Evolutionary conservation across 2,329 filamentous ascomycete genomes (phyloP).

Genomic region (Trichoderma koningii): DNA sequence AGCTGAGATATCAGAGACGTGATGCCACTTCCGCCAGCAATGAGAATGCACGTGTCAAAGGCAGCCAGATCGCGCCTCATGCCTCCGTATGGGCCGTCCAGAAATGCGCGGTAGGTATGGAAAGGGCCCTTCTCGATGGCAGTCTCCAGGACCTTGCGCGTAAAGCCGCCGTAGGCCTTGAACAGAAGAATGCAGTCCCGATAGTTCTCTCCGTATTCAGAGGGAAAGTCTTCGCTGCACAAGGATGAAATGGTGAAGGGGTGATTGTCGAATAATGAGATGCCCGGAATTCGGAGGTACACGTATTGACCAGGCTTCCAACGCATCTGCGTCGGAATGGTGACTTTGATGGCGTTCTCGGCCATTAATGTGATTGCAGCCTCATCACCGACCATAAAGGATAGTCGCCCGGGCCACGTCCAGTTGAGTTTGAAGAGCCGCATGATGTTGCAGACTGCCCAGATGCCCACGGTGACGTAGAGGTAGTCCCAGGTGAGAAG

Average conservation of each 20-base stretch:
- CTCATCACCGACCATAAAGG: conserved; percentile 88
- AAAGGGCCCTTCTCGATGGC: conserved; percentile 84
- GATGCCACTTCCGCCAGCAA: conserved; percentile 92
- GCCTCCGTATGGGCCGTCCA: conserved; percentile 93
- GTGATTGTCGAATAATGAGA: conserved; percentile 88
- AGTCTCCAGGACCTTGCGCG: conserved; percentile 77
- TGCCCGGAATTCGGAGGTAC: conserved; percentile 90
- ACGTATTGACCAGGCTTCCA: conserved; percentile 96
- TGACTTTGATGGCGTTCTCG: conserved; percentile 94
- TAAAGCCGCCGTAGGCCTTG: conserved; percentile 89
- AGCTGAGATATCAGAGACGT: conserved; percentile 91
- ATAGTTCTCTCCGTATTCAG: conserved; percentile 84
- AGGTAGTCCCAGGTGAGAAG: conserved; percentile 89
- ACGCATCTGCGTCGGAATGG: conserved; percentile 86
- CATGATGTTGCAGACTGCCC: conserved; percentile 71
- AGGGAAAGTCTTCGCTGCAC: conserved; percentile 91
- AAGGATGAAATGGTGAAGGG: conserved; percentile 93
- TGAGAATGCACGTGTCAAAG: conserved; percentile 90
- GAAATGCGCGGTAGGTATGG: conserved; percentile 87
- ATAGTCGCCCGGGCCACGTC: conserved; percentile 74
- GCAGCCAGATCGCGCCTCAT: conserved; percentile 88
- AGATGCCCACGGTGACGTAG: conserved; percentile 77
- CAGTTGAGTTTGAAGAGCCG: conserved; percentile 88
- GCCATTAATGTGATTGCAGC: conserved; percentile 86
- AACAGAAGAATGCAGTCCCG: conserved; percentile 90